Percentiles rank a stretch among this genome's conserved stretches.
Conservation (phyloP, 768 basidiomycete species). For the Lactarius deliciosus region DNA sequence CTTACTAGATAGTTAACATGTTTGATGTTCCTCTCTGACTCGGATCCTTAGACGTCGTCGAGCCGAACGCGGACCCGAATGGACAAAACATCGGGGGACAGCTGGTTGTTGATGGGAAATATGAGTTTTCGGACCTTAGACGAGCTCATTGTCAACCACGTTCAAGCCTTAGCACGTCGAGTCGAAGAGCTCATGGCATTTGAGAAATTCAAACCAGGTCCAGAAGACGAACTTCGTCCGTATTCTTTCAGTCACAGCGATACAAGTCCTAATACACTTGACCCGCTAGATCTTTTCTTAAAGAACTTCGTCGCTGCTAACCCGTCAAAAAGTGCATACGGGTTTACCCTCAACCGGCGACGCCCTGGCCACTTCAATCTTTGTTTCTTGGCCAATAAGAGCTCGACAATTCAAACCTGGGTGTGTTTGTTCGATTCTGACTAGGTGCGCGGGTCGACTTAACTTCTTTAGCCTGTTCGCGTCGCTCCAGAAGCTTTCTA, state of each 20-base stretch:
- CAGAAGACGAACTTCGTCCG: slow-evolving; percentile 90
- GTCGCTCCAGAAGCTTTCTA: slow-evolving; percentile 88
- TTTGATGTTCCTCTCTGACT: slow-evolving; percentile 6
- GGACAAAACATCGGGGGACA: slow-evolving; percentile 63
- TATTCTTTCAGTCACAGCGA: slow-evolving; percentile 28
- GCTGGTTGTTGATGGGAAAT: slow-evolving; percentile 71
- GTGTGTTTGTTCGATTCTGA: slow-evolving; percentile 44
- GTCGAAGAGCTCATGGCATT: slow-evolving; percentile 94
- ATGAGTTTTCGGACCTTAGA: slow-evolving; percentile 94
- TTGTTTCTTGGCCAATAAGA: slow-evolving; percentile 90
- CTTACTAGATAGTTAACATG: neutral
- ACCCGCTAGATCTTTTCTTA: slow-evolving; percentile 68
- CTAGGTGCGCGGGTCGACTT: slow-evolving; percentile 1
- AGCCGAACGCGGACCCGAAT: slow-evolving; percentile 72
- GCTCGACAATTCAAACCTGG: slow-evolving; percentile 88
- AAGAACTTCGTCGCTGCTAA: slow-evolving; percentile 92
- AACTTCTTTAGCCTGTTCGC: slow-evolving; percentile 63
- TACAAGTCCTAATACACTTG: slow-evolving; percentile 7
- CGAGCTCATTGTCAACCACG: slow-evolving; percentile 94
- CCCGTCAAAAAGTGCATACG: slow-evolving; percentile 93
- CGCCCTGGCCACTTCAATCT: slow-evolving; percentile 92
- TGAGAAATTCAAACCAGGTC: slow-evolving; percentile 89
- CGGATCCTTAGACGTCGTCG: slow-evolving; percentile 49
- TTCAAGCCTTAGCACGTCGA: slow-evolving; percentile 89
- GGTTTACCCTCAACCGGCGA: slow-evolving; percentile 87